Conservation (phyloP, 2,329 filamentous ascomycete species). For the Stachybotrys echinatus region DNA sequence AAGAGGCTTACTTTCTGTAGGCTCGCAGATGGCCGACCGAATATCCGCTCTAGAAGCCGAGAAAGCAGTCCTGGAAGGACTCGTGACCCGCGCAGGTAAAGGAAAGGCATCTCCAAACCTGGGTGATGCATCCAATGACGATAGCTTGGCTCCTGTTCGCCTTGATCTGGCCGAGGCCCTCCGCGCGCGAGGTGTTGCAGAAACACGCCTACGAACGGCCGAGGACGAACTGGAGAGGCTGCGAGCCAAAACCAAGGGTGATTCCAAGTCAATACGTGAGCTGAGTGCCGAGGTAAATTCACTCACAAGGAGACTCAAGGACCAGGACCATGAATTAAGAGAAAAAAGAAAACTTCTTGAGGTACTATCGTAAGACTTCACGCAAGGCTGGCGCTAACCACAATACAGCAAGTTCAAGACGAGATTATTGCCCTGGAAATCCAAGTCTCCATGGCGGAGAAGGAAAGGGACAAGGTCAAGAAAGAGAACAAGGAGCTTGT, state of each 20-base stretch:
- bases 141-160: slow-evolving; percentile 46
- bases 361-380: slow-evolving; percentile 30
- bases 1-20: slow-evolving; percentile 31
- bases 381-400: slow-evolving; percentile 12
- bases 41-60: slow-evolving; percentile 59
- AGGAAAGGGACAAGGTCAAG: slow-evolving; percentile 65
- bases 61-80: slow-evolving; percentile 35
- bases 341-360: slow-evolving; percentile 81
- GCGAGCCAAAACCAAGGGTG: slow-evolving; percentile 53
- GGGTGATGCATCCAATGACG: slow-evolving; percentile 15
- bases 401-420: slow-evolving; percentile 71
- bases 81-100: slow-evolving; percentile 14
- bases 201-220: slow-evolving; percentile 56
- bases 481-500: slow-evolving; percentile 86
- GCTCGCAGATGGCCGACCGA: slow-evolving; percentile 62
- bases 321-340: slow-evolving; percentile 78
- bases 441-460: slow-evolving; percentile 80
- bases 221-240: slow-evolving; percentile 60
- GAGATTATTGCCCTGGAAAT: slow-evolving; percentile 85
- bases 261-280: slow-evolving; percentile 54
- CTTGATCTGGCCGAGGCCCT: slow-evolving; percentile 73
- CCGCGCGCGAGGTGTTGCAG: slow-evolving; percentile 64
- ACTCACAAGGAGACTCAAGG: slow-evolving; percentile 63
- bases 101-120: slow-evolving; percentile 10
- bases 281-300: slow-evolving; percentile 58